phyloP scores from a whole-genome alignment of 495 filamentous ascomycete species.

The Cudoniella acicularis region DNA sequence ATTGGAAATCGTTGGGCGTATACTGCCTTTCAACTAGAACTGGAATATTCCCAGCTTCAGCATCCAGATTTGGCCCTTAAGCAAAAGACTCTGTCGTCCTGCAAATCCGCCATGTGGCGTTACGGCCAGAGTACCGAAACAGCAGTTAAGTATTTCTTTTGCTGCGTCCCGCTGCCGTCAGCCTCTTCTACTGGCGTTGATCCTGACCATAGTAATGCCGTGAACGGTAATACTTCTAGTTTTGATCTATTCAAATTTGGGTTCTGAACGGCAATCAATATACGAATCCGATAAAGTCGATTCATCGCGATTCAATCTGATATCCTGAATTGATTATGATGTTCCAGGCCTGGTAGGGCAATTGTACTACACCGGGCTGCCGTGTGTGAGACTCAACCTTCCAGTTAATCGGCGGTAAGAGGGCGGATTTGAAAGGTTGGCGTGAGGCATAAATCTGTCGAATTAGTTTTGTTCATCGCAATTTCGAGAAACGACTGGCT shows the following conservation, averaged over 20 bases:
- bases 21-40: too few species aligned
- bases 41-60: too few species aligned
- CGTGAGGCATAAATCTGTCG: conserved; percentile 12
- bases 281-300: too few species aligned
- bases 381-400: too few species aligned
- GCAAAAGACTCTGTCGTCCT: too few species aligned
- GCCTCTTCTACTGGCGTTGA: not conserved
- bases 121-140: too few species aligned
- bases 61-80: too few species aligned
- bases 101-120: not conserved
- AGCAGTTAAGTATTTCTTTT: not conserved
- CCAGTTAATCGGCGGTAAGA: conserved; percentile 19
- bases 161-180: not conserved
- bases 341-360: not conserved
- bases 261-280: too few species aligned
- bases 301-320: too few species aligned
- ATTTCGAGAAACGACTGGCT: conserved; percentile 24
- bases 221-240: not conserved
- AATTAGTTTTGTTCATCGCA: conserved; percentile 11
- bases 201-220: not conserved
- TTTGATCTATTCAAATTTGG: not conserved
- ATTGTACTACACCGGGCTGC: not conserved
- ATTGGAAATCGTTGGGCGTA: too few species aligned
- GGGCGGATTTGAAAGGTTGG: conserved; percentile 18
- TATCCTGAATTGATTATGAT: not conserved